These are phyloP conservation scores for Saccharum spontaneum DNA, from an alignment of 176 grass and related monocot species.

Conservation along the genomic window DNA sequence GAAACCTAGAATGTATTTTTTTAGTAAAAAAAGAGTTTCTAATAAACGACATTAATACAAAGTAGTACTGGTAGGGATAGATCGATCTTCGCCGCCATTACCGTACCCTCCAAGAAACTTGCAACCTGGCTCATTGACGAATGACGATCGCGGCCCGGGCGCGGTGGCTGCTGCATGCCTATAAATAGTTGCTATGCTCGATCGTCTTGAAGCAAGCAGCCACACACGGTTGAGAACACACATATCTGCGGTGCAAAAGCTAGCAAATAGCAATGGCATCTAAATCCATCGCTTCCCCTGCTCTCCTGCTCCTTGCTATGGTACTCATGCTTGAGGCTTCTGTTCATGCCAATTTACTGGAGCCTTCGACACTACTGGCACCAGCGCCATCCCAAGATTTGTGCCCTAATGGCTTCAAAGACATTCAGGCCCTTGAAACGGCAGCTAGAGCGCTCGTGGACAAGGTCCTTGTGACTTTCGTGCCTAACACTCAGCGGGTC, in stretches of 20 bases:
- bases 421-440: background rate
- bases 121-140: background rate
- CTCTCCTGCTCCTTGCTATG: background rate
- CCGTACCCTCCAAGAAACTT: background rate
- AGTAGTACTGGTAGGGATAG: background rate
- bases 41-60: background rate
- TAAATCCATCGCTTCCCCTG: background rate
- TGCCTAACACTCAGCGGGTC: background rate
- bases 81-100: background rate
- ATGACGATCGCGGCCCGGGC: background rate
- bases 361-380: background rate
- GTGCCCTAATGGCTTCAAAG: background rate
- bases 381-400: background rate
- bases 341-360: background rate
- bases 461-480: background rate
- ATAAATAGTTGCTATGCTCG: conserved; percentile 15
- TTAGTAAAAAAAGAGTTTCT: too few relatives aligned
- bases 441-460: background rate
- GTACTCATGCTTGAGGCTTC: background rate
- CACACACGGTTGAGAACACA: background rate
- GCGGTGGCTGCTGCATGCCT: background rate
- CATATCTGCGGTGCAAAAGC: background rate
- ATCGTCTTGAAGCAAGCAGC: background rate
- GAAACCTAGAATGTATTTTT: too few relatives aligned
- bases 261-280: conserved; percentile 9